Evolutionary conservation across 2,329 filamentous ascomycete genomes (phyloP).

Genomic region (Cercospora canescens): DNA sequence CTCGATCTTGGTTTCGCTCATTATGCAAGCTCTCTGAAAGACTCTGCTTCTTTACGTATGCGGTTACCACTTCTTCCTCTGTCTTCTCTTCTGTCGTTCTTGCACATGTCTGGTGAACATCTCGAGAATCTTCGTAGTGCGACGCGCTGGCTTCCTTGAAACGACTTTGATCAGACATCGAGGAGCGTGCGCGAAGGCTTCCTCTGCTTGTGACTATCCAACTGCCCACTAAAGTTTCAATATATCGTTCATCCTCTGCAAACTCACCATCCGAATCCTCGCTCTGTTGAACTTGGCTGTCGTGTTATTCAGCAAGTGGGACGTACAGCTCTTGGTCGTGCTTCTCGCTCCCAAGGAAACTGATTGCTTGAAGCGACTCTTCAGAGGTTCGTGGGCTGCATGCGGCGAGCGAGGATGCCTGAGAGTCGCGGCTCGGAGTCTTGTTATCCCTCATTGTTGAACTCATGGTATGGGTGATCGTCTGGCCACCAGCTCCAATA

Average conservation of each 20-base stretch:
- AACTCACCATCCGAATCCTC: not conserved
- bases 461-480: too few relatives aligned
- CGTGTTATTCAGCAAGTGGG: not conserved
- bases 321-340: not conserved
- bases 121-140: too few relatives aligned
- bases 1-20: not conserved
- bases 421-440: not conserved
- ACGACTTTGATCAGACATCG: not conserved
- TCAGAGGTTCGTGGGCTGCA: constrained; percentile 26
- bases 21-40: not conserved
- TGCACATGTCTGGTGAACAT: constrained; percentile 36
- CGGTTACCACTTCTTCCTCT: constrained; percentile 73
- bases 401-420: constrained; percentile 8
- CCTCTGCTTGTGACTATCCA: not conserved
- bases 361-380: constrained; percentile 58
- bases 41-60: not conserved
- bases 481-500: constrained; percentile 15
- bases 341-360: not conserved
- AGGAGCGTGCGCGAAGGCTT: not conserved
- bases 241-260: not conserved
- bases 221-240: not conserved
- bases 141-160: too few relatives aligned
- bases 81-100: constrained; percentile 41
- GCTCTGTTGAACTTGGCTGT: not conserved
- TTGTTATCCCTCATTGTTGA: constrained; percentile 10